Evolutionary conservation across 805 yeast species (phyloP), one percentile per base, ranked within the genome.

Genomic region (Starmerella sp.): DNA sequence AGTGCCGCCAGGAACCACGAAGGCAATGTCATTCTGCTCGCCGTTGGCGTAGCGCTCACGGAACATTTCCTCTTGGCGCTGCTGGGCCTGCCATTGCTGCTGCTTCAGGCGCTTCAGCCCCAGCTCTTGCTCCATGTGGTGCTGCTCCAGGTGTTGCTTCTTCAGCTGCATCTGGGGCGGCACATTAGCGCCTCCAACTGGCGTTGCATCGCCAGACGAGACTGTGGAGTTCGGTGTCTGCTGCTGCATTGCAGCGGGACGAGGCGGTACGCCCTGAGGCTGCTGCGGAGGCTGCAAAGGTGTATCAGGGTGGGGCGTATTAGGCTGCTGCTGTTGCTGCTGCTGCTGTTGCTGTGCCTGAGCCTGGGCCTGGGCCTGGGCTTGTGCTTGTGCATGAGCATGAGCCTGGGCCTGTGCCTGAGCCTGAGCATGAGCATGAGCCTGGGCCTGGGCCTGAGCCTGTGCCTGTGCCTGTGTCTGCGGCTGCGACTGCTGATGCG

Each of bases 61-160:
- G 42, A 41, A 54, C 54, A 57, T 49, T 29, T 62, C 62, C 32
- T 59, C 63, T 41, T 63, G 66, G 45, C 65, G 69, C 49, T 60
- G 66, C 38, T 59, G 66, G 5, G 63, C 66, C 41, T 58, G 61
- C 66, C 63, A 61, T 42, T 63, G 64, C 57, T 63, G 63, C 48
- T 55, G 55, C 42, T 59, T 58, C 48, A 60, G 54, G 15, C 55
- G 53, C 52, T 56, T 55, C 17, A 57, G 41, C 29, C 54, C 52
- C 7, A 61, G 57, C 48, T 60, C 64, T 36, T 54, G 61, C 36
- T 61, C 62, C 57, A 61, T 53, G 22, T 58, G 56, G 35, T 54
- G 63, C 54, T 60, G 63, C 54, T 57, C 55, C 5, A 48, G 28
- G 28, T 60, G 61, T 45, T 57, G 57, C 43, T 55, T 53, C 36